phyloP scores from a whole-genome alignment of 2,329 filamentous ascomycete species.

The Fonsecaea multimorphosa region DNA sequence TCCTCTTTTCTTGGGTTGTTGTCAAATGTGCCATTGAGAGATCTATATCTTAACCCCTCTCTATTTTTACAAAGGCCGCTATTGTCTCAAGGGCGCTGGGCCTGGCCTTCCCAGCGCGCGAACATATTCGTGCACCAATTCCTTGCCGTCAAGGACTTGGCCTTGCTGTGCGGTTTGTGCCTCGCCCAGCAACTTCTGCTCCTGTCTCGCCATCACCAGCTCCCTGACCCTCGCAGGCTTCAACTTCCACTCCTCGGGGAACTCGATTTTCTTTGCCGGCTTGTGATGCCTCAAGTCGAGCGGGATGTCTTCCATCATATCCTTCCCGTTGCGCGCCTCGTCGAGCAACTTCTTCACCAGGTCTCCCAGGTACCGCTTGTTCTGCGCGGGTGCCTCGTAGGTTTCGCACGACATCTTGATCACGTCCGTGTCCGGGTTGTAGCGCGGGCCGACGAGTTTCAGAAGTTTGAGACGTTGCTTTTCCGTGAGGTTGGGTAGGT shows the following conservation, averaged over 20 bases:
- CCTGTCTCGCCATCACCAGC: conserved; percentile 56
- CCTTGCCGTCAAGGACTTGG: conserved; percentile 43
- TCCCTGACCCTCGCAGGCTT: conserved; percentile 50
- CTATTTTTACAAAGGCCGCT: conserved; percentile 26
- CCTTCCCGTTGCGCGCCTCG: conserved; percentile 76
- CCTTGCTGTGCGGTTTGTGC: conserved; percentile 45
- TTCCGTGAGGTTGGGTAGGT: conserved; percentile 65
- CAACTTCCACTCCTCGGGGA: conserved; percentile 84
- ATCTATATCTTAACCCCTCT: not conserved
- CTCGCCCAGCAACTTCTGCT: conserved; percentile 63
- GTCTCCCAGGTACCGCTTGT: conserved; percentile 92
- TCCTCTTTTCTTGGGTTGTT: too few relatives aligned
- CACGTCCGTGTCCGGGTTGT: conserved; percentile 81
- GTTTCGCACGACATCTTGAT: conserved; percentile 91
- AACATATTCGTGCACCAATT: conserved; percentile 36
- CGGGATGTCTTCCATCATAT: conserved; percentile 87
- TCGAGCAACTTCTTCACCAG: conserved; percentile 73
- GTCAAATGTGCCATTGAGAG: not conserved
- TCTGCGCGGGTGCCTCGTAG: conserved; percentile 88
- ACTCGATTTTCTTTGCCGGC: conserved; percentile 69
- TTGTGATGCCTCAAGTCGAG: conserved; percentile 86
- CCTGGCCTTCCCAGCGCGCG: conserved; percentile 1
- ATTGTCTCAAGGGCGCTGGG: conserved; percentile 11
- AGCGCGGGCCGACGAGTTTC: conserved; percentile 84
- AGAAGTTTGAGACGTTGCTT: conserved; percentile 78